Evolutionary conservation across 2,329 filamentous ascomycete species (phyloP), one percentile per base, ranked within the genome.

Genomic region (Botryosphaeria dothidea): DNA sequence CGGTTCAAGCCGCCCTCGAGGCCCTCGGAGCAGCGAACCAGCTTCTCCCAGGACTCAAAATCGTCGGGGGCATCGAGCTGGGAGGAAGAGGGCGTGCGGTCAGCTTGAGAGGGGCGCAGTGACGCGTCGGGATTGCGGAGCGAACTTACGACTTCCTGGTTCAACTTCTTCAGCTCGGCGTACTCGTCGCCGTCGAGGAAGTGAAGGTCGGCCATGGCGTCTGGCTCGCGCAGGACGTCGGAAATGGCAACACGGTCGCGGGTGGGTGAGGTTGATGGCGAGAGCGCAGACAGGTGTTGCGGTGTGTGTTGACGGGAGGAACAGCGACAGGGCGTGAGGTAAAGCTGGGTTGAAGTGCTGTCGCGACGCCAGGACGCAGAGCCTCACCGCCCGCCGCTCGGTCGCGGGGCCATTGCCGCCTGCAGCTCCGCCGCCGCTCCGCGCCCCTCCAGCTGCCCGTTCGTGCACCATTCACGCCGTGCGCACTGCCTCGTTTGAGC

Each of bases 1-100:
- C 95, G 91, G 77, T 96, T 97, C 68, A 99, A 86, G 65, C 94
- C 95, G 67, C 93, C 94, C 75, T 99, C 95, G 68, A 97, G 89
- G 58, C 85, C 84, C 77, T 97, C 92, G 69, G 90, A 92, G 57
- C 90, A 88, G 71, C 89, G 89, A 70, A 97, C 89, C 65, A 98
- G 87, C 78, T 92, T 94, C 79, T 98, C 94, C 95, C 95, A 99
- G 67, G 87, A 86, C 72, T 97, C 94, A 73, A 97, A 98, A 74
- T 92, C 93, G 78, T 99, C 95, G 13, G 92, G 86, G 70, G 97
- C 92, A 66, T 85, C 84, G 61, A 82, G 70, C 87, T 89, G 70
- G 17, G n/a, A 19, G 9, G 27, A 3, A 19, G 4, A 6, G 38
- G 13, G 23, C 7, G 6, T n/a, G 54, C 5, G 4, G 11, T 46